phyloP scores from a whole-genome alignment of 2,329 filamentous ascomycete genomes.

The Ceratocystis cacaofunesta region DNA sequence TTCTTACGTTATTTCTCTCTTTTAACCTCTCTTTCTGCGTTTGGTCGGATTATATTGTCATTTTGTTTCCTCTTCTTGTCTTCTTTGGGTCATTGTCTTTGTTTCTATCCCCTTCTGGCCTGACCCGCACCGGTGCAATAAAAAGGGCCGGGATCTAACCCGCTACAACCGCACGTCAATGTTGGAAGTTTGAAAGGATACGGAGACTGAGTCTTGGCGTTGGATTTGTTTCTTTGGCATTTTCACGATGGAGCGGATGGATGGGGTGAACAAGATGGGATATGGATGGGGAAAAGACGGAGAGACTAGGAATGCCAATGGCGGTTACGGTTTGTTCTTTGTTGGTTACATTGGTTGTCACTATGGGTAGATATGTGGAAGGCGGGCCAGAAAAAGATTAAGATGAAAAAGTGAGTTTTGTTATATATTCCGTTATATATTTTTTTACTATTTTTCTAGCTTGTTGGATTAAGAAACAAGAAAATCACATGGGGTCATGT shows the following conservation, averaged over 20 bases:
- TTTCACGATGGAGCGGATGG: neutral
- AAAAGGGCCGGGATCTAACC: no score
- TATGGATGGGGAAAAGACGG: neutral
- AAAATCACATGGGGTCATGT: neutral
- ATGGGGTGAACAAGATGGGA: neutral
- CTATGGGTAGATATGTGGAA: neutral
- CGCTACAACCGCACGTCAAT: no score
- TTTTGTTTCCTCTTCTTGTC: constrained; percentile 9
- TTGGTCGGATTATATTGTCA: constrained; percentile 11
- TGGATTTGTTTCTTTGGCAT: constrained; percentile 9
- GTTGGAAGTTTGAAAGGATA: no score
- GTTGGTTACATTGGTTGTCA: neutral
- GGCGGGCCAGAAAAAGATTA: neutral
- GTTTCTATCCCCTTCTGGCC: neutral
- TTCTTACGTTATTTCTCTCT: constrained; percentile 10
- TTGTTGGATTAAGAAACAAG: neutral
- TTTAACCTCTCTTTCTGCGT: neutral
- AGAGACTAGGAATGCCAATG: neutral
- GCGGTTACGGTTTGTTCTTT: neutral
- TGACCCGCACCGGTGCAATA: neutral
- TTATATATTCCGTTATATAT: constrained; percentile 8
- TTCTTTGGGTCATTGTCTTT: constrained; percentile 4
- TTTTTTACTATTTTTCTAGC: neutral
- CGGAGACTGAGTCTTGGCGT: neutral
- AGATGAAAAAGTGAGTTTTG: constrained; percentile 1